These are phyloP conservation scores for Lecanicillium sp. DNA, from an alignment of 2,329 filamentous ascomycete genomes.

Conservation along the genomic window DNA sequence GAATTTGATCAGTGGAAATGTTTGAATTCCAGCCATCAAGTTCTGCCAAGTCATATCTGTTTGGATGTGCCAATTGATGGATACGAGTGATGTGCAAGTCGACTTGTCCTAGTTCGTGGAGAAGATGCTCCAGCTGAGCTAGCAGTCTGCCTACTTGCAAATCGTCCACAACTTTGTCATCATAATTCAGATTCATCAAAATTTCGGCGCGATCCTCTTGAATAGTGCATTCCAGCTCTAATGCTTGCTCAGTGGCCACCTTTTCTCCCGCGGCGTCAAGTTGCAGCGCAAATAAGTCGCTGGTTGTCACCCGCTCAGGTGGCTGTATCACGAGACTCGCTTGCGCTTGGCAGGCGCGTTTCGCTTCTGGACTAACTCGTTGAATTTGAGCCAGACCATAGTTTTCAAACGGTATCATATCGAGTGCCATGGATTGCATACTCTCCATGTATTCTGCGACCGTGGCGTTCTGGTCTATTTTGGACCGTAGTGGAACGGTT, in stretches of 20 bases:
- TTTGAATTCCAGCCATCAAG: too few species aligned
- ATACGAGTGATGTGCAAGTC: not conserved
- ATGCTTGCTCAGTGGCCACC: too few species aligned
- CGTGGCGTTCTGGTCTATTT: constrained; percentile 30
- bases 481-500: constrained; percentile 45
- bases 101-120: constrained; percentile 12
- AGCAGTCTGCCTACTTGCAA: constrained; percentile 12
- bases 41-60: constrained; percentile 9
- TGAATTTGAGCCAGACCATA: constrained; percentile 27
- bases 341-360: constrained; percentile 20
- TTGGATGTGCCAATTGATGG: not conserved
- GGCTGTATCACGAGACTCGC: too few species aligned
- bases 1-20: too few species aligned
- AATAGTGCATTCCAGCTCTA: too few species aligned
- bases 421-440: constrained; percentile 19
- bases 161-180: constrained; percentile 10
- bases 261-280: too few species aligned
- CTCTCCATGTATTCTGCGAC: constrained; percentile 40
- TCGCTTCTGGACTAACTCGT: constrained; percentile 12
- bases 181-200: too few species aligned
- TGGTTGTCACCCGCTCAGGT: too few species aligned
- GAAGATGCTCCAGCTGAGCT: constrained; percentile 12
- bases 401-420: constrained; percentile 25
- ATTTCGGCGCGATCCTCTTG: too few species aligned
- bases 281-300: too few species aligned